phyloP scores from a whole-genome alignment of 306 rosid genomes.

The Cicer chorassanicum region DNA sequence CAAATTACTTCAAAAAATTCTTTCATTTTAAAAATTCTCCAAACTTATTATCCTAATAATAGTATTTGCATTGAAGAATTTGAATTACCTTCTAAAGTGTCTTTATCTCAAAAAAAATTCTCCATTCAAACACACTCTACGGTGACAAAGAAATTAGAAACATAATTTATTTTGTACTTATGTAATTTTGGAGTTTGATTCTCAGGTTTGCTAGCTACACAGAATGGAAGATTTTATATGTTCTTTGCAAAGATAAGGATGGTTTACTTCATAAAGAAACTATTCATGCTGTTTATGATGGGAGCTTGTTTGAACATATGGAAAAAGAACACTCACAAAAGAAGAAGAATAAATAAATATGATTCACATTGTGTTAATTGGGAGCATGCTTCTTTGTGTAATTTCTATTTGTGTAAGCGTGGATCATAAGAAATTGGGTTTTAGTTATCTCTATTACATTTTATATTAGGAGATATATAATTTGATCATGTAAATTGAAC shows the following conservation, averaged over 20 bases:
- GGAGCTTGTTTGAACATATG: slow-evolving; percentile 69
- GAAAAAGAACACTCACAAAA: slow-evolving; percentile 59
- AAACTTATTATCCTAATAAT: too few species aligned
- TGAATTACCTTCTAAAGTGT: too few species aligned
- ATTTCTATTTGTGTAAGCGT: not conserved
- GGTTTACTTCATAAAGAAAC: slow-evolving; percentile 73
- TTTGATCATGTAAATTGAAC: not conserved
- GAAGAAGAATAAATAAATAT: slow-evolving; percentile 35
- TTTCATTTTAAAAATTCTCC: too few species aligned
- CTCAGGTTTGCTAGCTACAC: slow-evolving; percentile 63
- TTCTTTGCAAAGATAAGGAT: slow-evolving; percentile 69
- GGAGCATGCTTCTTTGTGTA: not conserved
- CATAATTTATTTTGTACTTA: too few species aligned
- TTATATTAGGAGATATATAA: not conserved
- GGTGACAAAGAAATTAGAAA: too few species aligned
- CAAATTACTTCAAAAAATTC: too few species aligned
- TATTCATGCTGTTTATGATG: slow-evolving; percentile 75
- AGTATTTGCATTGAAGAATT: too few species aligned
- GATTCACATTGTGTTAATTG: not conserved
- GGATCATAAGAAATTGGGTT: not conserved
- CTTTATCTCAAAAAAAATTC: too few species aligned
- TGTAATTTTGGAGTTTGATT: slow-evolving; percentile 4
- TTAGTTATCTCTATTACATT: not conserved
- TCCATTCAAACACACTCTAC: too few species aligned
- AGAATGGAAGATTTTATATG: slow-evolving; percentile 74